Base-by-base conservation (phyloP, 352 stramenopile genomes). In the Phytophthora nicotianae region DNA sequence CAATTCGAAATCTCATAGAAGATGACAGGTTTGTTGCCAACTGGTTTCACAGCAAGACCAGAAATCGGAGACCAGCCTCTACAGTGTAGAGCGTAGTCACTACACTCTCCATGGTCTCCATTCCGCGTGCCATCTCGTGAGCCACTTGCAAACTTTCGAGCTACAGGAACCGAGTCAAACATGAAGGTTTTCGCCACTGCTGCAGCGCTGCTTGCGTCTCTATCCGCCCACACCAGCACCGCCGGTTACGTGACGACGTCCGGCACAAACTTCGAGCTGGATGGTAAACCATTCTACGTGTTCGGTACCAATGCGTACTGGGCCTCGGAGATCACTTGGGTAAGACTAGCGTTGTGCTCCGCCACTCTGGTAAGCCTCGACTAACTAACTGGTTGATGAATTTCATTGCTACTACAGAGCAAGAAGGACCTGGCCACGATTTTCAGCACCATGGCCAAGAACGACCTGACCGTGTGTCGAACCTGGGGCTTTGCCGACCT, bases 291-390 rank as follows among this genome's bases (percentile, higher is more conserved):
- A 29, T 72, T 75, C 57, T 72, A 75, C 62, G 46, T 72, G 27
- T 71, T 74, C 32, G 66, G 66, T 40, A 74, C 66, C 16, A 74
- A 74, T 42, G 60, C 66, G 3, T 74, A 74, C 55, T 74, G 66
- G 66, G 60, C 66, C 16, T 70, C 66, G 1, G 48, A 62, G 42
- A 74, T 60, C 55, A 63, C 58, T 38, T 74, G 66, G 66, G 65
- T 74, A 26, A 62, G 48, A n/a, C n/a, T n/a, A 32, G 33, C 29
- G 17, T 45, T 10, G 5, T n/a, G 3, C 10, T 57, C 14, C 9
- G 32, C 37, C 8, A 41, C 4, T 9, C n/a, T 16, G 5, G 24
- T 29, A 21, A 19, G 4, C 21, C 21, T 43, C n/a, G n/a, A n/a
- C n/a, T 43, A 24, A 17, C n/a, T 53, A 14, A 58, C n/a, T 16